phyloP scores from a whole-genome alignment of 2,329 filamentous ascomycete species.

The Monosporascus sp. region DNA sequence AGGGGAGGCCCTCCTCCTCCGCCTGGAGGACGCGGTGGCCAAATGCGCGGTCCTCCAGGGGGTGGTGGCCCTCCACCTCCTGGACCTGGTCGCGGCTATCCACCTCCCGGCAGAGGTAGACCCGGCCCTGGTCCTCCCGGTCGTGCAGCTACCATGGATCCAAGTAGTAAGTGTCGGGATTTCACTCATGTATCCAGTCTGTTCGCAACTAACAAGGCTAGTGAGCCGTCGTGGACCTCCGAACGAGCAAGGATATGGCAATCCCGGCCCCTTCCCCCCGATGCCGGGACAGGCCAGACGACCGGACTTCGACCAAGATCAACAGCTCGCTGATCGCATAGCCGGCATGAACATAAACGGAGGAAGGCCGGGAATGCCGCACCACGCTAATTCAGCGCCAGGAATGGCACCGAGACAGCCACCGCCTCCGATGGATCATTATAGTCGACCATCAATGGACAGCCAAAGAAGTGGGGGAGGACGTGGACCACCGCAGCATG shows the following conservation, averaged over 20 bases:
- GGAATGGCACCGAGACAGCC: constrained; percentile 27
- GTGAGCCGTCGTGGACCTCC: constrained; percentile 17
- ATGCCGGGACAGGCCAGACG: constrained; percentile 36
- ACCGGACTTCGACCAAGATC: constrained; percentile 35
- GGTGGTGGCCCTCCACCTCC: constrained; percentile 18
- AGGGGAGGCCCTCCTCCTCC: constrained; percentile 37
- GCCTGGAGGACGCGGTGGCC: constrained; percentile 39
- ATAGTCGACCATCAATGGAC: constrained; percentile 30
- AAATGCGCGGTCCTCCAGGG: constrained; percentile 32
- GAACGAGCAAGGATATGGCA: constrained; percentile 31
- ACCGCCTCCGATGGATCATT: constrained; percentile 28
- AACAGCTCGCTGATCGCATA: constrained; percentile 36
- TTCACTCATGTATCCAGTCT: background rate
- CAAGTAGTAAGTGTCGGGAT: constrained; percentile 15
- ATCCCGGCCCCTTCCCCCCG: constrained; percentile 30
- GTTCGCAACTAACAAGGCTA: constrained; percentile 13
- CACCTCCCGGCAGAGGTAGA: constrained; percentile 28
- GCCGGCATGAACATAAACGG: constrained; percentile 34
- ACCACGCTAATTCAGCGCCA: constrained; percentile 22
- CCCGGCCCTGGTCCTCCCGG: constrained; percentile 36
- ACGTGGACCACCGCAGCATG: constrained; percentile 31
- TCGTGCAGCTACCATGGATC: constrained; percentile 32
- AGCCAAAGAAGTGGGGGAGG: constrained; percentile 22
- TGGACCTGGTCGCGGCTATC: constrained; percentile 20
- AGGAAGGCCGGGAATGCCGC: constrained; percentile 16